phyloP scores from a whole-genome alignment of 139 green algal genomes.

The Volvox africanus region DNA sequence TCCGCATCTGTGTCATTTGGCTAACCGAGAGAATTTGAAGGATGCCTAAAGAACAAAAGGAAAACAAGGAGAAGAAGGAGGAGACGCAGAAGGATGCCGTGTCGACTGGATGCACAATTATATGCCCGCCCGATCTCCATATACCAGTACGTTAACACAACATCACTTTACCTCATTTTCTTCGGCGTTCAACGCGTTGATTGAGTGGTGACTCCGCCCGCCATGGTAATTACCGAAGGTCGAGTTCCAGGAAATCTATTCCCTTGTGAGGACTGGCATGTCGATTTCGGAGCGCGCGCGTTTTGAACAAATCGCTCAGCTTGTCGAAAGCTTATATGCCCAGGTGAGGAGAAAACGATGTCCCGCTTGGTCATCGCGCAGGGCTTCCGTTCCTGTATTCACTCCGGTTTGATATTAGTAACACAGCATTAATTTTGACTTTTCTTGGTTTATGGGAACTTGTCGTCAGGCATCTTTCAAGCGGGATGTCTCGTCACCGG shows the following conservation, averaged over 20 bases:
- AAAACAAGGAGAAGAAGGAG: not conserved
- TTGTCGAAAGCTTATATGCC: conserved; percentile 52
- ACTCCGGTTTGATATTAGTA: too few relatives aligned
- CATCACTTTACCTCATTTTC: not conserved
- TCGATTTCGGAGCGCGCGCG: conserved; percentile 1
- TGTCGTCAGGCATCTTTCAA: too few relatives aligned
- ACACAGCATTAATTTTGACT: too few relatives aligned
- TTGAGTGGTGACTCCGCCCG: not conserved
- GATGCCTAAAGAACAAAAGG: not conserved
- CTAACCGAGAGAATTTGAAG: too few relatives aligned
- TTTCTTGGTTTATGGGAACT: too few relatives aligned
- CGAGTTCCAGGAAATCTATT: conserved; percentile 48
- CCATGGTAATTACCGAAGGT: conserved; percentile 13
- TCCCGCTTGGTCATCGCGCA: too few relatives aligned
- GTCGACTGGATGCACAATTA: conserved; percentile 4
- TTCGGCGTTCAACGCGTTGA: not conserved
- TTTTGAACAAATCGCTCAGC: conserved; percentile 51
- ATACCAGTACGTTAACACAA: conserved; percentile 11
- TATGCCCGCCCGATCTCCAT: conserved; percentile 38
- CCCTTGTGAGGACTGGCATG: conserved; percentile 24
- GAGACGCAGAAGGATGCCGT: not conserved
- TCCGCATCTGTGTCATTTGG: too few relatives aligned
- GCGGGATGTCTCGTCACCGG: too few relatives aligned
- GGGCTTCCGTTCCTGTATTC: too few relatives aligned
- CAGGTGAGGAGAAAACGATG: conserved; percentile 28